A percentile compares a stretch with the other conserved stretches of the same genome.
Conservation (phyloP, 768 basidiomycete genomes). For the Multifurca ochricompacta region DNA sequence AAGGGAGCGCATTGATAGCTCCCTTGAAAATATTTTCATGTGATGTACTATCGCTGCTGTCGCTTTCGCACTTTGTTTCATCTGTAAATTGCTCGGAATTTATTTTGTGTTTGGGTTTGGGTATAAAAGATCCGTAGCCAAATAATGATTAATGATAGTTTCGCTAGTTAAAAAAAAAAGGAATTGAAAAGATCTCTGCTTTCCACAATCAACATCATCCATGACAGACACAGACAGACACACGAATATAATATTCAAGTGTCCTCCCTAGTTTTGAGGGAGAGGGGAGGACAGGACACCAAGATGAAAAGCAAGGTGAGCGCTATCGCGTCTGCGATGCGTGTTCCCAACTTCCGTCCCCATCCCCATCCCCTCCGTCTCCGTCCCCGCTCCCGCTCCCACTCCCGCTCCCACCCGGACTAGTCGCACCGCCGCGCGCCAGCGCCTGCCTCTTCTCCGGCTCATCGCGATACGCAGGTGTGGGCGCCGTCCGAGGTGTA, state of each 20-base stretch:
- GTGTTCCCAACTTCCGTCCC: slow-evolving; percentile 69
- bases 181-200: too few species aligned
- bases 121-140: too few species aligned
- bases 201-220: too few species aligned
- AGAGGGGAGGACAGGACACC: too few species aligned
- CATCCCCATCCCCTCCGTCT: slow-evolving; percentile 50
- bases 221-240: too few species aligned
- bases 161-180: neutral
- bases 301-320: neutral
- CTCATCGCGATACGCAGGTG: slow-evolving; percentile 46
- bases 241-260: too few species aligned
- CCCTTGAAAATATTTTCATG: slow-evolving; percentile 4
- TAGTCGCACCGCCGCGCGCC: neutral
- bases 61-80: slow-evolving; percentile 11
- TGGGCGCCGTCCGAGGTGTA: slow-evolving; percentile 22
- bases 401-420: slow-evolving; percentile 20
- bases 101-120: too few species aligned
- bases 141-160: neutral
- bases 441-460: slow-evolving; percentile 29
- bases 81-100: neutral
- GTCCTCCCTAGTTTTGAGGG: neutral
- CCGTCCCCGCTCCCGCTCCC: slow-evolving; percentile 37
- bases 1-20: too few species aligned
- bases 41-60: slow-evolving; percentile 4
- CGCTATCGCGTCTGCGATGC: slow-evolving; percentile 38